These are phyloP conservation scores for Ogataea nonfermentans DNA, from an alignment of 805 yeast species.

Conservation along the genomic window DNA sequence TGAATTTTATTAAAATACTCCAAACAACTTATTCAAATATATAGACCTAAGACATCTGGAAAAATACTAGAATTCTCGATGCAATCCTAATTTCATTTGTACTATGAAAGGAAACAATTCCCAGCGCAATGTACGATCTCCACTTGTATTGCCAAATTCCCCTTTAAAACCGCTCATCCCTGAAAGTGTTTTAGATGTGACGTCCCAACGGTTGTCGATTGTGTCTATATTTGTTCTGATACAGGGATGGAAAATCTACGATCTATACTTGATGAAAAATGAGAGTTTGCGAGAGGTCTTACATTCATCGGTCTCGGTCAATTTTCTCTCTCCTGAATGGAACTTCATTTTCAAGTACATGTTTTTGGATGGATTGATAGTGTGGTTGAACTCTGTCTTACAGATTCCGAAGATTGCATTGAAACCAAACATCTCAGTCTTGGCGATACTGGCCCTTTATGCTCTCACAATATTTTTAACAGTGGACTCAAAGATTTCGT, in stretches of 20 bases:
- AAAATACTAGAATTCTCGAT: background rate
- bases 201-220: slow-evolving; percentile 70
- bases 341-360: slow-evolving; percentile 69
- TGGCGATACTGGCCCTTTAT: slow-evolving; percentile 48
- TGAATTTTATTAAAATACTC: background rate
- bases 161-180: slow-evolving; percentile 53
- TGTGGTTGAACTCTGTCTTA: slow-evolving; percentile 70
- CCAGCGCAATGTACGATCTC: background rate
- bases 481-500: slow-evolving; percentile 48
- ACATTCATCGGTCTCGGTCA: slow-evolving; percentile 27
- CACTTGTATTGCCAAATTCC: background rate
- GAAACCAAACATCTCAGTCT: slow-evolving; percentile 50
- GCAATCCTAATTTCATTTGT: too few species aligned
- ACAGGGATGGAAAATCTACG: slow-evolving; percentile 87
- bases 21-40: background rate
- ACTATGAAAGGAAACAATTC: background rate
- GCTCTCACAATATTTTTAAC: slow-evolving; percentile 53
- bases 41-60: too few species aligned
- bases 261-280: slow-evolving; percentile 57
- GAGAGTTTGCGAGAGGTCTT: slow-evolving; percentile 29
- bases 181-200: slow-evolving; percentile 60
- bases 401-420: slow-evolving; percentile 74
- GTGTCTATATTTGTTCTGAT: slow-evolving; percentile 65
- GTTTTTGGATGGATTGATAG: slow-evolving; percentile 65
- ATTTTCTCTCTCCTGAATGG: slow-evolving; percentile 47